These are phyloP conservation scores for Trichoderma breve DNA, from an alignment of 2,329 filamentous ascomycete genomes.

Conservation along the genomic window DNA sequence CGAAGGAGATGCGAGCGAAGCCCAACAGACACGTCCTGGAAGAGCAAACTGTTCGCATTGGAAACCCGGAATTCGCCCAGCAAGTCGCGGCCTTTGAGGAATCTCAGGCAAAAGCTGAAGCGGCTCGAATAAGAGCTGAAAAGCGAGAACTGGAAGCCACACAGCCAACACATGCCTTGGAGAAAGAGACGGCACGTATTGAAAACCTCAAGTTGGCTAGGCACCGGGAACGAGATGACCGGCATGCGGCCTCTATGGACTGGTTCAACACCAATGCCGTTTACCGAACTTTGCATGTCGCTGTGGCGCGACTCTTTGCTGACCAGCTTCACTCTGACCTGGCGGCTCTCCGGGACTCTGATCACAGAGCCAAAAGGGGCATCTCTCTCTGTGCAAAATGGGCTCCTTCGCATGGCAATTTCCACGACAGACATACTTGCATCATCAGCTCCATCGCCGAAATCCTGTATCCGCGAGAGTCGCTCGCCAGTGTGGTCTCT, in stretches of 20 bases:
- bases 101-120: background rate
- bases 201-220: conserved; percentile 26
- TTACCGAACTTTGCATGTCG: conserved; percentile 52
- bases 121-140: background rate
- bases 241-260: conserved; percentile 42
- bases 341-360: conserved; percentile 38
- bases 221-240: conserved; percentile 32
- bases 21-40: background rate
- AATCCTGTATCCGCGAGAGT: conserved; percentile 43
- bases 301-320: conserved; percentile 55
- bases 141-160: background rate
- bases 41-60: background rate
- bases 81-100: background rate
- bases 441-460: conserved; percentile 58
- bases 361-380: conserved; percentile 39
- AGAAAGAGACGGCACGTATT: background rate
- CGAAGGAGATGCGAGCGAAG: background rate
- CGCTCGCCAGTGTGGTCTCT: conserved; percentile 31
- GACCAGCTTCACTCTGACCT: conserved; percentile 52
- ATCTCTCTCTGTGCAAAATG: conserved; percentile 61
- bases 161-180: background rate
- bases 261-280: conserved; percentile 43
- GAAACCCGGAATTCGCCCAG: background rate
- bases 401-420: conserved; percentile 54
- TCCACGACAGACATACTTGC: conserved; percentile 59